These are phyloP conservation scores for Marchantia paleacea DNA, from an alignment of 225 moss, liverwort and hornwort species.

Conservation along the genomic window DNA sequence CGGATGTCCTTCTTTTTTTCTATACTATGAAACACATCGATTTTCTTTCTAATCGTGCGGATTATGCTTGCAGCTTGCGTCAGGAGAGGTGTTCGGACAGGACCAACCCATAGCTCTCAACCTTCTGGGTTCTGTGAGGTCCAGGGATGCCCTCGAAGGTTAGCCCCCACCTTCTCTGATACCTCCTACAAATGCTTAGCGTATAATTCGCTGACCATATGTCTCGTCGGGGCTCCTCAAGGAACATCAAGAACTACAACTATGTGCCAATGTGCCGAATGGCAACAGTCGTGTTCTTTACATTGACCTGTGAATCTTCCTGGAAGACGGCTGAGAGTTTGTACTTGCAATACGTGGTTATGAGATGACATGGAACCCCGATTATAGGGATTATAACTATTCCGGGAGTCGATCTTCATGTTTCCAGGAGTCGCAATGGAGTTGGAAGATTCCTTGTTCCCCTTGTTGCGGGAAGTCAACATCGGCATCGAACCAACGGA, in stretches of 20 bases:
- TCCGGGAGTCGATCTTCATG: background rate
- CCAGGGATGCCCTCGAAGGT: constrained; percentile 85
- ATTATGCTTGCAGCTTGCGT: constrained; percentile 53
- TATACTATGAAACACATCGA: background rate
- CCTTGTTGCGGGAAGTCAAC: constrained; percentile 82
- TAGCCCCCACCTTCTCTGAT: background rate
- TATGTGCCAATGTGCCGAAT: no score
- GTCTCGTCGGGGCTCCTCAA: background rate
- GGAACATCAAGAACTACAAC: background rate
- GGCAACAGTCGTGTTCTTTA: no score
- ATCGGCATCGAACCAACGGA: constrained; percentile 76
- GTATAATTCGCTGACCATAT: background rate
- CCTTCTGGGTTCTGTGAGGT: constrained; percentile 75
- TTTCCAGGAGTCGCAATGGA: constrained; percentile 85
- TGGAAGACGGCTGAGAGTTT: no score
- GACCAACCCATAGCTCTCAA: constrained; percentile 90
- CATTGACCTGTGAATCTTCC: no score
- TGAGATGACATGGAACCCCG: no score
- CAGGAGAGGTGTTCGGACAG: constrained; percentile 91
- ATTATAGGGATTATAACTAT: no score
- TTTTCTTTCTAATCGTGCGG: background rate
- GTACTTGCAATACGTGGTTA: no score
- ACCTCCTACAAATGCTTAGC: background rate
- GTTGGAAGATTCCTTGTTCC: constrained; percentile 85
- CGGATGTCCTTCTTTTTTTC: no score